Evolutionary conservation across 257 asterid species (phyloP).

Genomic region (Forsythia suspensa): DNA sequence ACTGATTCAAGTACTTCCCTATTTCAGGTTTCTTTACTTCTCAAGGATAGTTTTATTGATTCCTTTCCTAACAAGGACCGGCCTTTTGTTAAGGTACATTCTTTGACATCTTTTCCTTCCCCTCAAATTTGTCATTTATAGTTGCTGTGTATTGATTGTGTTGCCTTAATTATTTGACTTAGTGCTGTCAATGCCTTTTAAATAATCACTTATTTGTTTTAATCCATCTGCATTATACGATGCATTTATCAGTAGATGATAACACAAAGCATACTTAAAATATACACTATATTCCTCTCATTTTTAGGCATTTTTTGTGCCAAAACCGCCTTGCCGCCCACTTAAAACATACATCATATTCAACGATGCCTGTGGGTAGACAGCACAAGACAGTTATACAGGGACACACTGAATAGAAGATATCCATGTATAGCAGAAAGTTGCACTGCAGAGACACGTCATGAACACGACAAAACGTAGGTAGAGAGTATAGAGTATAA

Average conservation of each 20-base stretch:
- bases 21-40: slow-evolving; percentile 79
- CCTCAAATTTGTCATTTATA: not conserved
- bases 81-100: slow-evolving; percentile 72
- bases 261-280: not conserved
- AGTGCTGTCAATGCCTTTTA: not conserved
- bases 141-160: not conserved
- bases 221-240: not conserved
- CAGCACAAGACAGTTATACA: not conserved
- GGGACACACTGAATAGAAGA: not conserved
- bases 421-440: not conserved
- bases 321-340: too few species aligned
- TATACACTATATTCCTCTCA: too few species aligned
- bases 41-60: slow-evolving; percentile 79
- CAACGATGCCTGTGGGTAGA: too few species aligned
- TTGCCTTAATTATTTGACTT: not conserved
- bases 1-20: slow-evolving; percentile 22
- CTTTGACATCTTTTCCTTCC: not conserved
- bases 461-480: not conserved
- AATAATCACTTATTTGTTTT: not conserved
- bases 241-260: not conserved
- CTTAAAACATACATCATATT: too few species aligned
- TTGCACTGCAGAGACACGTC: not conserved
- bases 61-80: slow-evolving; percentile 70
- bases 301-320: too few species aligned
- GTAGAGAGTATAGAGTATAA: not conserved